phyloP scores from a whole-genome alignment of 805 yeast genomes.

The Starmerella stellata region DNA sequence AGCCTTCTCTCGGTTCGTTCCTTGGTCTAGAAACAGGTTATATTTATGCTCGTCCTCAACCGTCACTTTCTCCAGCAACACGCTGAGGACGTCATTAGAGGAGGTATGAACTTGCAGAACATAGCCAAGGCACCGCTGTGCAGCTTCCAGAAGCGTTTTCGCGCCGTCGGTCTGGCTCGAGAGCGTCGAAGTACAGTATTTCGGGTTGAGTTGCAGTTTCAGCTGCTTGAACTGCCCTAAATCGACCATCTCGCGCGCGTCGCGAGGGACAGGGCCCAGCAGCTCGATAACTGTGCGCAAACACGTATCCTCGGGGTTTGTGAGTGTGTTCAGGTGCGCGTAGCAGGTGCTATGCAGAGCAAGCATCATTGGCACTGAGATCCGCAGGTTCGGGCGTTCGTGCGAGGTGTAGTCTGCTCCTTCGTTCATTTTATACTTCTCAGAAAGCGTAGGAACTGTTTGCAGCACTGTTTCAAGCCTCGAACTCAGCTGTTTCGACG shows the following conservation, averaged over 20 bases:
- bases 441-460: slow-evolving; percentile 38
- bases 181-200: slow-evolving; percentile 25
- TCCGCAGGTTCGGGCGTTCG: slow-evolving; percentile 25
- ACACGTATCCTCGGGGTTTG: slow-evolving; percentile 31
- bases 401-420: slow-evolving; percentile 52
- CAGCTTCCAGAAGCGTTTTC: slow-evolving; percentile 20
- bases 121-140: slow-evolving; percentile 65
- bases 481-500: slow-evolving; percentile 30
- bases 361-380: slow-evolving; percentile 24
- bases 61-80: slow-evolving; percentile 47
- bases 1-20: slow-evolving; percentile 12
- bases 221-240: slow-evolving; percentile 36
- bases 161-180: slow-evolving; percentile 21
- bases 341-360: slow-evolving; percentile 25
- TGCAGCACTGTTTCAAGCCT: slow-evolving; percentile 31
- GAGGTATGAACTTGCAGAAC: slow-evolving; percentile 59
- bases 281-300: slow-evolving; percentile 30
- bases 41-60: slow-evolving; percentile 42
- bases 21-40: slow-evolving; percentile 13
- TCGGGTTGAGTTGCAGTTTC: slow-evolving; percentile 42
- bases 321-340: slow-evolving; percentile 17
- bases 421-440: slow-evolving; percentile 36
- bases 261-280: slow-evolving; percentile 28
- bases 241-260: slow-evolving; percentile 31
- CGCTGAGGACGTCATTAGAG: slow-evolving; percentile 48